phyloP scores from a whole-genome alignment of 2,329 filamentous ascomycete species.

The Cercospora beticola region DNA sequence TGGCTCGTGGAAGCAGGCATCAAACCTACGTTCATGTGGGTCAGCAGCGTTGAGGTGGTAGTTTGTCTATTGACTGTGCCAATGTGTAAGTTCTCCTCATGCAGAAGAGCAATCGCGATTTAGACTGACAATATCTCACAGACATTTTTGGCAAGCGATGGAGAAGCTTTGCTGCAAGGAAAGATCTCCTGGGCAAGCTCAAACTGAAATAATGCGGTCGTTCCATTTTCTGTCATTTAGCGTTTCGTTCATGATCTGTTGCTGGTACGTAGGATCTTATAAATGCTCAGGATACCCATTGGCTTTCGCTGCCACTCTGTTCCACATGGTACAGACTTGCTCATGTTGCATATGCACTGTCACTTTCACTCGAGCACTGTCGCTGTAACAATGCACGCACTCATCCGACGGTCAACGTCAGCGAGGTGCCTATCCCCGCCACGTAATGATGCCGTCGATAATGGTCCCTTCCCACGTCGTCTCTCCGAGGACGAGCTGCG shows the following conservation, averaged over 20 bases:
- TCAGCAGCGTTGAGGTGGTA: slow-evolving; percentile 74
- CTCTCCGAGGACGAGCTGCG: slow-evolving; percentile 9
- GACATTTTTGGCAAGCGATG: slow-evolving; percentile 78
- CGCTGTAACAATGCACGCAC: not conserved
- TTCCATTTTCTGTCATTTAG: not conserved
- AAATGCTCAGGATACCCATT: not conserved
- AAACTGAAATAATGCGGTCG: slow-evolving; percentile 9
- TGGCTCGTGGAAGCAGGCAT: slow-evolving; percentile 69
- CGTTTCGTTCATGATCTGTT: not conserved
- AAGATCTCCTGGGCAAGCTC: slow-evolving; percentile 60
- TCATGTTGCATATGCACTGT: not conserved
- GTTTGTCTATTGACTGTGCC: slow-evolving; percentile 74
- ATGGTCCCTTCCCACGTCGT: slow-evolving; percentile 2
- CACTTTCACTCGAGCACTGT: not conserved
- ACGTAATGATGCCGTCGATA: slow-evolving; percentile 4
- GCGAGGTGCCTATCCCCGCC: slow-evolving; percentile 3
- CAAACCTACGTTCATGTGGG: slow-evolving; percentile 66
- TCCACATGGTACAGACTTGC: not conserved
- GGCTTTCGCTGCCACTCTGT: not conserved
- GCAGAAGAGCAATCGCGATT: not conserved
- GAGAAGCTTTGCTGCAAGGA: slow-evolving; percentile 70
- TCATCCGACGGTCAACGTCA: not conserved
- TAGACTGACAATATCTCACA: slow-evolving; percentile 37
- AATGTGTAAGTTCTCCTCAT: slow-evolving; percentile 63
- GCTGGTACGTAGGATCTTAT: not conserved